Percentiles rank a stretch among this genome's conserved stretches.
These are phyloP conservation scores for Pisolithus thermaeus DNA, from an alignment of 1,284 basidiomycete genomes.

Conservation along the genomic window DNA sequence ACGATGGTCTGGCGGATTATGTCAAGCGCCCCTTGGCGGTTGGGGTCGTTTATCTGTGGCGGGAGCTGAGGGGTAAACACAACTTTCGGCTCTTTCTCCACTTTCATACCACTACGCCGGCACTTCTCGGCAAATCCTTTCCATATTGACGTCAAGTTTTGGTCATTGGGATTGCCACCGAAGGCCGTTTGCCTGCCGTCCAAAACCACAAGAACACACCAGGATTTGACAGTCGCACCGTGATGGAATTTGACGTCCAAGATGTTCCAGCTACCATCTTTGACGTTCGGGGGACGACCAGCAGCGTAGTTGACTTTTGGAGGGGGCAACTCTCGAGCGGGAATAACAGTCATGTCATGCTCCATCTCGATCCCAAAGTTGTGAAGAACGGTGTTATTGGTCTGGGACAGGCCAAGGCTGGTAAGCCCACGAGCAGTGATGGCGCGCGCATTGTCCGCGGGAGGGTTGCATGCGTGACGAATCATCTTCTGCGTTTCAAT, in stretches of 20 bases:
- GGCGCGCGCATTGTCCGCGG: conserved; percentile 47
- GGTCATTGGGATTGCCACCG: conserved; percentile 34
- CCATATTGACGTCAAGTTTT: conserved; percentile 36
- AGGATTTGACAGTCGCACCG: conserved; percentile 43
- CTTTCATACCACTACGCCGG: conserved; percentile 45
- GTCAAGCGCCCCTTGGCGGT: conserved; percentile 36
- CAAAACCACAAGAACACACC: conserved; percentile 56
- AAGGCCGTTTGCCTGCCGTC: conserved; percentile 37
- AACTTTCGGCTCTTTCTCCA: conserved; percentile 29
- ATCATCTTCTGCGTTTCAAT: conserved; percentile 63
- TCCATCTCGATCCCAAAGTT: conserved; percentile 55
- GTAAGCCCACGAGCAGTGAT: conserved; percentile 55
- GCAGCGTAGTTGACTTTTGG: conserved; percentile 50
- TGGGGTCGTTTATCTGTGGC: conserved; percentile 31
- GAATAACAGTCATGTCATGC: conserved; percentile 52
- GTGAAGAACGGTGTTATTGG: conserved; percentile 27
- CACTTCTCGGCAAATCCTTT: conserved; percentile 49
- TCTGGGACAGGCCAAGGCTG: conserved; percentile 43
- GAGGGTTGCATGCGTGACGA: conserved; percentile 52
- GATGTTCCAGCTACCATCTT: conserved; percentile 69
- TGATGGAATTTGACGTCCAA: conserved; percentile 57
- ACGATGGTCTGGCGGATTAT: conserved; percentile 37
- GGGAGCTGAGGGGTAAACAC: conserved; percentile 30
- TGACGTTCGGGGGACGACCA: conserved; percentile 37
- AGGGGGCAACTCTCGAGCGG: conserved; percentile 54